Percentiles rank a stretch among this genome's conserved stretches.
Evolutionary conservation across 2,329 filamentous ascomycete genomes (phyloP).

Genomic region (Penicillium oxalicum): DNA sequence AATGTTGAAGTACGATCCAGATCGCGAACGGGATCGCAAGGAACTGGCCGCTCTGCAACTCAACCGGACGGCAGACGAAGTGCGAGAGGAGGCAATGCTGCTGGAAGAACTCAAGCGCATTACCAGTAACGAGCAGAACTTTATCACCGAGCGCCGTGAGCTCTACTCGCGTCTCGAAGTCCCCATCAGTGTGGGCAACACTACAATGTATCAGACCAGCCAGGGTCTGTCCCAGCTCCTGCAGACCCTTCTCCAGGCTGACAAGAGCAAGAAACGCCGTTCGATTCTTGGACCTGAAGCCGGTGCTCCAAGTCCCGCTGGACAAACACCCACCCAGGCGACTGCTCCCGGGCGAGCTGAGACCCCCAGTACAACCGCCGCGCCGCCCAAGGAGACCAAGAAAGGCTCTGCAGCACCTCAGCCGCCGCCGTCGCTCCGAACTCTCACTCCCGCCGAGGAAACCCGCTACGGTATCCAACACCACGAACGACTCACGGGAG

Average conservation of each 20-base stretch:
- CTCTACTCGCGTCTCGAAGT: slow-evolving; percentile 83
- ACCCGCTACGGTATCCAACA: slow-evolving; percentile 75
- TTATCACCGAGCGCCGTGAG: slow-evolving; percentile 82
- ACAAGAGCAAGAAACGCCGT: slow-evolving; percentile 85
- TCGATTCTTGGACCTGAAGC: slow-evolving; percentile 59
- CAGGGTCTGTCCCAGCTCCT: slow-evolving; percentile 72
- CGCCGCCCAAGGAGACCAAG: slow-evolving; percentile 21
- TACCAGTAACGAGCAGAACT: slow-evolving; percentile 73
- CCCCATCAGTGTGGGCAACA: slow-evolving; percentile 63
- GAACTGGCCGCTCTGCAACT: slow-evolving; percentile 75
- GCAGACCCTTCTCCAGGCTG: slow-evolving; percentile 72
- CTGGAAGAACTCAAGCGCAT: slow-evolving; percentile 90
- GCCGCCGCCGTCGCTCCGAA: slow-evolving; percentile 54
- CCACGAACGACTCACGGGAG: slow-evolving; percentile 76
- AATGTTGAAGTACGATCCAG: slow-evolving; percentile 79
- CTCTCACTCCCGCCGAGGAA: slow-evolving; percentile 70
- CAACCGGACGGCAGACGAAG: slow-evolving; percentile 75
- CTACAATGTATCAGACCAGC: slow-evolving; percentile 72
- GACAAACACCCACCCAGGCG: slow-evolving; percentile 44
- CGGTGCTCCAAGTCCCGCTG: slow-evolving; percentile 46
- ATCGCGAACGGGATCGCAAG: slow-evolving; percentile 74
- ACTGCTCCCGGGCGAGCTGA: slow-evolving; percentile 35
- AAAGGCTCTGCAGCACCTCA: slow-evolving; percentile 34
- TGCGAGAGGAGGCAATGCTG: slow-evolving; percentile 83
- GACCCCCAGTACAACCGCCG: slow-evolving; percentile 27